Evolutionary conservation across 345 rosid genomes (phyloP).

Genomic region (Eucalyptus erythrocorys): DNA sequence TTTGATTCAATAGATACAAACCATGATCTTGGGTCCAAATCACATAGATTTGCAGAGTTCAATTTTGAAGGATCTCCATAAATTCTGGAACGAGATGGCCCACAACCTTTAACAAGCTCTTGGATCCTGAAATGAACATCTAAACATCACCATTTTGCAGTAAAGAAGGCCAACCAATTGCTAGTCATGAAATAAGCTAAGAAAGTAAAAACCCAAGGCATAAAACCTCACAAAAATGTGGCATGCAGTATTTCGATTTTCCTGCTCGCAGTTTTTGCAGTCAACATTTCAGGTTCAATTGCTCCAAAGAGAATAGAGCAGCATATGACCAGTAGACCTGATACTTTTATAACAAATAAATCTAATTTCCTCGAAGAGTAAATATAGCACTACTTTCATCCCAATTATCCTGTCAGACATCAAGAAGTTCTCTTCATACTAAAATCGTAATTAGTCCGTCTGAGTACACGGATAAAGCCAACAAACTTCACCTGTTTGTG

Average conservation of each 20-base stretch:
- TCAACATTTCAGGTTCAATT: not conserved
- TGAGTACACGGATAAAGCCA: not conserved
- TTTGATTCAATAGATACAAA: slow-evolving; percentile 2
- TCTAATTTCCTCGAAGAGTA: not conserved
- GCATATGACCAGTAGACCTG: not conserved
- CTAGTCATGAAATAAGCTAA: not conserved
- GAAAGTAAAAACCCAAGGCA: not conserved
- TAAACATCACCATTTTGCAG: not conserved
- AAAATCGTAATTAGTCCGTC: not conserved
- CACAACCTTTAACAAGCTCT: slow-evolving; percentile 20
- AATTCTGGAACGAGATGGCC: slow-evolving; percentile 10
- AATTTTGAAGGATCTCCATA: slow-evolving; percentile 31
- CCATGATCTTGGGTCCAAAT: slow-evolving; percentile 52
- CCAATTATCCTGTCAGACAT: not conserved
- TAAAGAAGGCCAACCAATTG: not conserved
- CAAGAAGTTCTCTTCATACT: not conserved
- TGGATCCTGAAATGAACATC: slow-evolving; percentile 23
- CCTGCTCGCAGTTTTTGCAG: not conserved
- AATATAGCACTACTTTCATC: not conserved
- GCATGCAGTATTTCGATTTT: not conserved
- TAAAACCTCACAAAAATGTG: not conserved
- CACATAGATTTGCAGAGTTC: slow-evolving; percentile 16
- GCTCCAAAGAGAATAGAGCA: not conserved
- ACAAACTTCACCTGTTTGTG: not conserved
- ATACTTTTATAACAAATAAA: not conserved